These are phyloP conservation scores for Periconia sp. DNA, from an alignment of 2,329 filamentous ascomycete species.

Conservation along the genomic window DNA sequence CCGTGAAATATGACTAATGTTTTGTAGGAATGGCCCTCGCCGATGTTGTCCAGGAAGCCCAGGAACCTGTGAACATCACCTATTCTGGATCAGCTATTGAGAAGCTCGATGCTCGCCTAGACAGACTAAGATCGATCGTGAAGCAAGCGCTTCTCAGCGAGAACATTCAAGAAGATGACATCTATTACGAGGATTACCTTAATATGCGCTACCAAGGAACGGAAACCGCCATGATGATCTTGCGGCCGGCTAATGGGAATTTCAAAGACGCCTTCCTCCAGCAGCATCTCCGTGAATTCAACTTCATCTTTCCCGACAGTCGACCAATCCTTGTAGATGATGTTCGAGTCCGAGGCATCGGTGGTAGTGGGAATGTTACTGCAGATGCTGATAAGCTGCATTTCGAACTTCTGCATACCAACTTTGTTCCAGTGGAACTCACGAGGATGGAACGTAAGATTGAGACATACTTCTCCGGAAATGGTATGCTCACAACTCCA, in stretches of 20 bases:
- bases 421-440: conserved; percentile 48
- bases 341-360: conserved; percentile 71
- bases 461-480: background rate
- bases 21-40: conserved; percentile 51
- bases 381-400: background rate
- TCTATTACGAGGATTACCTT: conserved; percentile 78
- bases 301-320: conserved; percentile 76
- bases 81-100: conserved; percentile 63
- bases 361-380: background rate
- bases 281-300: conserved; percentile 87
- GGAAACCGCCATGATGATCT: conserved; percentile 84
- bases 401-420: conserved; percentile 57
- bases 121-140: conserved; percentile 65
- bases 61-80: conserved; percentile 7
- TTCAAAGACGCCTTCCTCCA: conserved; percentile 80
- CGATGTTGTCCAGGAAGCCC: conserved; percentile 50
- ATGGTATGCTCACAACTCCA: conserved; percentile 58
- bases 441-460: background rate
- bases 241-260: conserved; percentile 76
- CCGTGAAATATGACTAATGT: conserved; percentile 85
- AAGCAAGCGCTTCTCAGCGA: conserved; percentile 52
- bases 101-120: conserved; percentile 60
- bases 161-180: conserved; percentile 1
- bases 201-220: conserved; percentile 91
- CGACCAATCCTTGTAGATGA: conserved; percentile 86